Percentiles rank a stretch among this genome's conserved stretches.
Evolutionary conservation across 2,329 filamentous ascomycete species (phyloP).

Genomic region (Pseudogymnoascus sp.): DNA sequence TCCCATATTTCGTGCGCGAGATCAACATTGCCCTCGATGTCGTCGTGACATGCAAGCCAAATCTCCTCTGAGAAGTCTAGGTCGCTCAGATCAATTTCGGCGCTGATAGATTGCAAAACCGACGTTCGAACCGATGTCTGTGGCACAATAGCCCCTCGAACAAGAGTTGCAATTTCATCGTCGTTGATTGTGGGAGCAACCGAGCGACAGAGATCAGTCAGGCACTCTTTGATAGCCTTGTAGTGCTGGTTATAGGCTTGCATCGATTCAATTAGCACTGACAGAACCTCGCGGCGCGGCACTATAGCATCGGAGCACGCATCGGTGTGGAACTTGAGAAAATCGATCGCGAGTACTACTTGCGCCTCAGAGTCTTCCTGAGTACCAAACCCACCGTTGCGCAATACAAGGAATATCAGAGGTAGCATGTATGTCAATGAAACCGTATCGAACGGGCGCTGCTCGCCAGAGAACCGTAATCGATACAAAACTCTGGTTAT

Average conservation of each 20-base stretch:
- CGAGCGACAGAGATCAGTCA: slow-evolving; percentile 76
- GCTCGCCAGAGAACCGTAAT: slow-evolving; percentile 80
- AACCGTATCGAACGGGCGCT: slow-evolving; percentile 84
- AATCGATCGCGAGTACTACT: slow-evolving; percentile 77
- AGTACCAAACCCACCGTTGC: slow-evolving; percentile 67
- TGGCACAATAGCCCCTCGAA: slow-evolving; percentile 69
- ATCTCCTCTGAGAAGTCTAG: slow-evolving; percentile 80
- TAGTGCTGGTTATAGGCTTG: slow-evolving; percentile 87
- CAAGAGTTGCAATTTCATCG: slow-evolving; percentile 66
- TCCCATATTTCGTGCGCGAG: slow-evolving; percentile 88
- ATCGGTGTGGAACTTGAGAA: slow-evolving; percentile 80
- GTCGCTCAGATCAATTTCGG: slow-evolving; percentile 86
- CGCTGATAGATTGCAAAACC: slow-evolving; percentile 79
- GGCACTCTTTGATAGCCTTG: slow-evolving; percentile 86
- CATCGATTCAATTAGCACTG: slow-evolving; percentile 70
- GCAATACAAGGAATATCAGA: slow-evolving; percentile 68
- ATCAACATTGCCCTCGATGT: slow-evolving; percentile 76
- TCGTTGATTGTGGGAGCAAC: slow-evolving; percentile 71
- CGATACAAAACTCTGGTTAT: slow-evolving; percentile 86
- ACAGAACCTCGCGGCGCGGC: slow-evolving; percentile 66
- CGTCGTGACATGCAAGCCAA: slow-evolving; percentile 89
- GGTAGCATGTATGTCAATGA: slow-evolving; percentile 84
- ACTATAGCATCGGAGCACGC: slow-evolving; percentile 66
- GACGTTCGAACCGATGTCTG: slow-evolving; percentile 74
- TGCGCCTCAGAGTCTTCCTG: slow-evolving; percentile 83